Base-by-base conservation (phyloP, 73 alveolate genomes). In the Tetrahymena borealis region DNA sequence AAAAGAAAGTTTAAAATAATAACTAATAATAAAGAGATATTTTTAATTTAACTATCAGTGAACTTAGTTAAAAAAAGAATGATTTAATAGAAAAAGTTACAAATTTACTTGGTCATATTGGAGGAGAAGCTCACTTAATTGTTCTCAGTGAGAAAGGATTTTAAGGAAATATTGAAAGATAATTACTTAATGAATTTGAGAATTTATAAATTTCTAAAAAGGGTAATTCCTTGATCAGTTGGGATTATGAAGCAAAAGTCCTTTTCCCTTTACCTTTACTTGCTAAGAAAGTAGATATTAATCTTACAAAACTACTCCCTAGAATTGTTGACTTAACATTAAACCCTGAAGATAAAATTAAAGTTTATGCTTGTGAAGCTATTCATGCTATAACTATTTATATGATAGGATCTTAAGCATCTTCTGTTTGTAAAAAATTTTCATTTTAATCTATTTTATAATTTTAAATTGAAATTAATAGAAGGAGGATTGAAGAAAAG, bases 351-450 rank as follows among this genome's bases (percentile, higher is more conserved):
- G 96, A 97, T 94, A 99, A 98, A 90, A 94, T 95, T 43, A 97
- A 96, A 93, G 96, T 97, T 77, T 97, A 96, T 31, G 97, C 99
- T 90, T 97, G 99, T 32, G 99, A 98, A 93, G 91, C 98, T 85
- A 90, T 98, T 78, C 99, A 98, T 95, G 96, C 99, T 0, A 92
- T 98, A 32, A 93, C 97, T 28, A 95, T 98, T 43, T 98, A 96
- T 60, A 98, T 98, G 96, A 96, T 98, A 35, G 99, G 99, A 18
- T 97, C 97, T 91, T 97, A 96, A 39, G 98, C 98, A 60, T 60
- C 85, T 24, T 60, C 85, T 24, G 28, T 60, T 18, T 60, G 85
- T 60, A 60, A 24, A 0, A 1, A 60, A 60, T 24, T 24, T 60
- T 60, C 78, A 20, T 18, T 1, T 5, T 15, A 60, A 3, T 24